Conservation (phyloP, 352 stramenopile genomes). For the Phytophthora cryptogea region DNA sequence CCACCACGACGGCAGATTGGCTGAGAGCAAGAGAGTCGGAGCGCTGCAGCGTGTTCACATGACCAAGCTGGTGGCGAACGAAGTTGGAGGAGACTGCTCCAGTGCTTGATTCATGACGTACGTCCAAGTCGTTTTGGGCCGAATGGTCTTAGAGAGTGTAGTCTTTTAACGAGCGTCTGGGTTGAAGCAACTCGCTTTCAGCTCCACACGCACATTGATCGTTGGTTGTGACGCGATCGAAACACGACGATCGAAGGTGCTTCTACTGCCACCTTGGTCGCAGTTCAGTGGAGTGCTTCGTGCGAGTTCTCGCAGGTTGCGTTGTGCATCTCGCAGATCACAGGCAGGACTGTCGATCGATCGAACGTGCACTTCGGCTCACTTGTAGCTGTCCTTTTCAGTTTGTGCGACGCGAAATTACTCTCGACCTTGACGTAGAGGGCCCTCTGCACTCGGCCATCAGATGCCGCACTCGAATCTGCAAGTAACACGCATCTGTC, state of each 20-base stretch:
- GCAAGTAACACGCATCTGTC: slow-evolving; percentile 29
- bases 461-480: slow-evolving; percentile 2
- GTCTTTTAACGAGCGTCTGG: neutral
- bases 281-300: neutral
- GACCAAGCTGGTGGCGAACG: neutral
- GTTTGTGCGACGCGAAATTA: neutral
- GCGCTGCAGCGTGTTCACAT: neutral
- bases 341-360: slow-evolving; percentile 6
- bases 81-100: neutral
- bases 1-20: slow-evolving; percentile 2
- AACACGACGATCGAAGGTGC: neutral
- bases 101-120: neutral
- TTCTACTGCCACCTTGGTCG: neutral
- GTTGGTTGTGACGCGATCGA: neutral
- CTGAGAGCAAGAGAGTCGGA: slow-evolving; percentile 12
- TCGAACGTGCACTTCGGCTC: slow-evolving; percentile 1
- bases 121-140: too few relatives aligned
- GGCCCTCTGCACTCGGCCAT: neutral
- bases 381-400: neutral
- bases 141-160: too few relatives aligned
- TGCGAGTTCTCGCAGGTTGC: neutral
- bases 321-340: slow-evolving; percentile 17
- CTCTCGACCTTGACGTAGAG: slow-evolving; percentile 20
- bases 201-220: neutral
- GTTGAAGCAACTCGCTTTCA: neutral